Evolutionary conservation across 306 rosid species (phyloP).

Genomic region (Castanospermum australe): DNA sequence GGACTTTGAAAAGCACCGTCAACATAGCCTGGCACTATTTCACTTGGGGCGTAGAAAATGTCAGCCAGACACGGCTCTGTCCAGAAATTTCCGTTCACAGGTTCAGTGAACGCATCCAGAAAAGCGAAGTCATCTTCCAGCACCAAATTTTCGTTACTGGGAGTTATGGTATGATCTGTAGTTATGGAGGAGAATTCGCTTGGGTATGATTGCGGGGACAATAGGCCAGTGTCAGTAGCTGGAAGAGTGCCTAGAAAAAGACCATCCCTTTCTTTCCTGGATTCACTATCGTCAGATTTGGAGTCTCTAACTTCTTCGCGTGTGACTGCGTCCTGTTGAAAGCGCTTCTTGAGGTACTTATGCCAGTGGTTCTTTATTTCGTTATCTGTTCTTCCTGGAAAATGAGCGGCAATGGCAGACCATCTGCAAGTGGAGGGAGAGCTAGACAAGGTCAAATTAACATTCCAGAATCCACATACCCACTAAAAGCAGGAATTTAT

Average conservation of each 20-base stretch:
- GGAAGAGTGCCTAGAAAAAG: neutral
- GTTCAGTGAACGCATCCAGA: neutral
- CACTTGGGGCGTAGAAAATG: neutral
- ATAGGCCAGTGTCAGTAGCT: neutral
- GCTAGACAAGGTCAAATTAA: neutral
- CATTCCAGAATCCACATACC: neutral
- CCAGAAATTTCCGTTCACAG: neutral
- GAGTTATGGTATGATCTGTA: neutral
- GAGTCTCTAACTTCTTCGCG: neutral
- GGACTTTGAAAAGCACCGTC: neutral
- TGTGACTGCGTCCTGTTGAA: neutral
- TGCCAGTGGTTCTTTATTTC: slow-evolving; percentile 53
- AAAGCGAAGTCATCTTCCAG: neutral
- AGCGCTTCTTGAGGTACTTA: slow-evolving; percentile 28
- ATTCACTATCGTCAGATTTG: slow-evolving; percentile 3
- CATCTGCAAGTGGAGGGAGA: slow-evolving; percentile 23
- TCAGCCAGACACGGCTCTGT: neutral
- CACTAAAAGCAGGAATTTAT: neutral
- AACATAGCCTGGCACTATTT: neutral
- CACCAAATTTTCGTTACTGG: neutral
- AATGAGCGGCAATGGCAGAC: slow-evolving; percentile 38
- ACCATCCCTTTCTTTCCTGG: neutral
- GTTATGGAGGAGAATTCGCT: neutral
- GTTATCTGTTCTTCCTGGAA: slow-evolving; percentile 44
- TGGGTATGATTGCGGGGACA: neutral